Evolutionary conservation across 1,139 yeast genomes (phyloP).

Genomic region (Ogataea hybrid): DNA sequence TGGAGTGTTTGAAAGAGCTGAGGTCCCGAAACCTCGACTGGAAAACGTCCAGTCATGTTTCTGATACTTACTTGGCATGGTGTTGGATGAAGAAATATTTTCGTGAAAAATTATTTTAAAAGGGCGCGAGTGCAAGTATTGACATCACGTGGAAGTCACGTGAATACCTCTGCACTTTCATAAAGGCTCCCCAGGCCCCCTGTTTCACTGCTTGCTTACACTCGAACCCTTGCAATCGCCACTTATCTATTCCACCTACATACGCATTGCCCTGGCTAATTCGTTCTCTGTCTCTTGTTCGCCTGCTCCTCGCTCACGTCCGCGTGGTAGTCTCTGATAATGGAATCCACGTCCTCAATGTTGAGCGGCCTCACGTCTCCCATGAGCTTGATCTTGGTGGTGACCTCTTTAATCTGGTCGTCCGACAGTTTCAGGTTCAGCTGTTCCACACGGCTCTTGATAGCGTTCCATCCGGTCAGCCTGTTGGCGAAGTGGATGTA

Average conservation of each 20-base stretch:
- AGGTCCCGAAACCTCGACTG: conserved; percentile 59
- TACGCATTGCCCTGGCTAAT: background rate
- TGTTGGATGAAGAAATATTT: conserved; percentile 16
- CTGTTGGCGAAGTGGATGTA: conserved; percentile 60
- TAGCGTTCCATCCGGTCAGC: conserved; percentile 62
- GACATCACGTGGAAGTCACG: conserved; percentile 9
- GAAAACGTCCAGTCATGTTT: conserved; percentile 6
- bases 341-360: conserved; percentile 46
- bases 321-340: conserved; percentile 48
- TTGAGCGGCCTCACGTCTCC: conserved; percentile 62
- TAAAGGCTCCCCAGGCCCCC: no score
- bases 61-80: conserved; percentile 31
- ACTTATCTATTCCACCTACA: conserved; percentile 1
- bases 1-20: conserved; percentile 28
- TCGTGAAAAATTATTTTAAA: conserved; percentile 7
- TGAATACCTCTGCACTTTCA: background rate
- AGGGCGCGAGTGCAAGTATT: conserved; percentile 1
- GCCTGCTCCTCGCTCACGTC: conserved; percentile 29
- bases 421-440: conserved; percentile 56
- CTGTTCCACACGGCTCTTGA: conserved; percentile 64
- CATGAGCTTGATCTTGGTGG: conserved; percentile 51
- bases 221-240: background rate
- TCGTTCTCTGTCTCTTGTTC: conserved; percentile 5
- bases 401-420: conserved; percentile 56
- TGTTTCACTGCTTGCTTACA: background rate